phyloP scores from a whole-genome alignment of 441 rosid species.

The Pelargonium fulgidum region DNA sequence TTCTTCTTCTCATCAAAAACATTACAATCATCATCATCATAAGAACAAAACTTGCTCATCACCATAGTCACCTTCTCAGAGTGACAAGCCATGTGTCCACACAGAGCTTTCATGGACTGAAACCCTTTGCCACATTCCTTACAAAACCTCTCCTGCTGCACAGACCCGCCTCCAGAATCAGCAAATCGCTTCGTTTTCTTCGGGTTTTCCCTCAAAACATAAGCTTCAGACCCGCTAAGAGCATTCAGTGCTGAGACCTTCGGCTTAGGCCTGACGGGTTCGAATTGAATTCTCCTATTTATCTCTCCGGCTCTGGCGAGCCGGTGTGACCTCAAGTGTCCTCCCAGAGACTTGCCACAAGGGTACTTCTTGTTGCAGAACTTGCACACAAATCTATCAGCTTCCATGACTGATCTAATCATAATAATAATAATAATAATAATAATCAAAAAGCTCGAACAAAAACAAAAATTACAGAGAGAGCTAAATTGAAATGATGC shows the following conservation, averaged over 20 bases:
- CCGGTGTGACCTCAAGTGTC: constrained; percentile 77
- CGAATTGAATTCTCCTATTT: too few relatives aligned
- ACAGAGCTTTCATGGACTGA: constrained; percentile 61
- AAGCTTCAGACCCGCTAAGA: background rate
- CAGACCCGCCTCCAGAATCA: constrained; percentile 32
- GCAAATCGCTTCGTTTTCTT: constrained; percentile 52
- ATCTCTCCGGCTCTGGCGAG: background rate
- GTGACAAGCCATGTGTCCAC: constrained; percentile 69
- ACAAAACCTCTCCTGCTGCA: constrained; percentile 38
- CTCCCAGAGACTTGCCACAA: constrained; percentile 82
- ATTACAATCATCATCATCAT: constrained; percentile 22
- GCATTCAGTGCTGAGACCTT: too few relatives aligned
- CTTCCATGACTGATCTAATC: constrained; percentile 33
- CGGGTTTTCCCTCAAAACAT: constrained; percentile 66
- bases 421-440: background rate
- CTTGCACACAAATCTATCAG: constrained; percentile 50
- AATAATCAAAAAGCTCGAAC: background rate
- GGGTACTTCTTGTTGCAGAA: constrained; percentile 62
- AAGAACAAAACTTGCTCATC: constrained; percentile 13
- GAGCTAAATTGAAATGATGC: background rate
- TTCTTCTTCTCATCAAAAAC: constrained; percentile 35
- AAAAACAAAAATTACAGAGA: background rate
- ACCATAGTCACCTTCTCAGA: constrained; percentile 41
- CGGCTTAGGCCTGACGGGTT: too few relatives aligned
- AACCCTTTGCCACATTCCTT: constrained; percentile 77